Base-by-base conservation (phyloP, 2,329 filamentous ascomycete genomes). In the Xylariaceae sp. region DNA sequence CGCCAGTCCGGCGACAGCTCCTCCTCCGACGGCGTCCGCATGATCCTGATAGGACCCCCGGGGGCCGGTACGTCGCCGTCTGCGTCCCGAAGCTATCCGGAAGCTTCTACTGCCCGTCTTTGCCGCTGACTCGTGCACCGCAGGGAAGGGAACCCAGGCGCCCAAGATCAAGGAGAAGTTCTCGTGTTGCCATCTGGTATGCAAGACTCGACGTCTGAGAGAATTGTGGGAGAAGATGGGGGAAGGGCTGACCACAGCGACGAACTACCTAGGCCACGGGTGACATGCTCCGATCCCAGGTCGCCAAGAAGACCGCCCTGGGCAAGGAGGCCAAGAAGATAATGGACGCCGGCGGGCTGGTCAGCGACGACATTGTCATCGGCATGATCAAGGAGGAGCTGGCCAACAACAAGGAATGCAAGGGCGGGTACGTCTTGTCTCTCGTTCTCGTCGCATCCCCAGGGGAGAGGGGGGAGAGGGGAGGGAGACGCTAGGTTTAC, bases 331-430 rank as follows among this genome's bases (percentile, higher is more conserved):
- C 92, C 48, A 98, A 98, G 81, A 96, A 96, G 80, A 98, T 98
- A 64, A 98, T 98, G 92, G 92, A 98, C 59, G 83, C 90, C 61
- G 92, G 92, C 53, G 90, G 90, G 50, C 79, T 98, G 39, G 92
- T 98, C 61, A 94, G 88, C 63, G 92, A 98, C 64, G 90, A 96
- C 60, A 98, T 98, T 59, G 90, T 98, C 77, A 85, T 98, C 63
- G 88, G 90, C 65, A 98, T 98, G 92, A 98, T 98, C 72, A 90
- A 92, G 78, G 84, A 82, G 61, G 90, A 98, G 74, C 76, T 98
- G 32, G 84, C 93, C 56, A 83, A 75, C 67, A 98, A 98, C 72
- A 67, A 76, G 56, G 90, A 98, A 69, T 98, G 92, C 77, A 85
- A 85, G 70, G 90, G 90, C 65, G 92, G 92, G 90, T 95, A 73